These are phyloP conservation scores for Mucor saturninus DNA, from an alignment of 371 early-diverging fungal genomes.

Conservation along the genomic window DNA sequence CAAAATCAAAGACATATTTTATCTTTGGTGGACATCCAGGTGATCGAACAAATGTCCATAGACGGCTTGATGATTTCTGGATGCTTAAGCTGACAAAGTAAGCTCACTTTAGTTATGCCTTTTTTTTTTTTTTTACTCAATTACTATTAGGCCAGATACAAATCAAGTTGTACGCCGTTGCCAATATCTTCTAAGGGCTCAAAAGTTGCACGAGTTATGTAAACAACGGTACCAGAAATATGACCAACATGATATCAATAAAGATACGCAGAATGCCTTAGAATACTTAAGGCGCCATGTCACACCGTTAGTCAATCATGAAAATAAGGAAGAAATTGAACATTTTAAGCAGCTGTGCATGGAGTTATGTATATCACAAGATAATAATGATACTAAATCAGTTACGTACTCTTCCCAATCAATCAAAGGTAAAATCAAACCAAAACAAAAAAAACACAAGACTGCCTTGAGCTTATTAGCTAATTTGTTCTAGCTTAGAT, in stretches of 20 bases:
- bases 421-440: conserved; percentile 7
- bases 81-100: conserved; percentile 74
- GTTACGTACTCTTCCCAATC: not conserved
- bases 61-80: conserved; percentile 89
- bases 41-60: conserved; percentile 50
- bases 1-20: conserved; percentile 63
- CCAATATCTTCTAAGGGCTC: conserved; percentile 66
- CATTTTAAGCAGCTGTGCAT: conserved; percentile 70
- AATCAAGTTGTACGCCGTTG: conserved; percentile 68
- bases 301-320: conserved; percentile 68
- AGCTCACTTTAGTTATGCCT: not conserved
- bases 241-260: conserved; percentile 18
- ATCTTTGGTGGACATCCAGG: conserved; percentile 95
- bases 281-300: conserved; percentile 72
- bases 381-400: not conserved
- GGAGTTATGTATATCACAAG: conserved; percentile 51
- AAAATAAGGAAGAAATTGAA: conserved; percentile 59
- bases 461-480: too few species aligned
- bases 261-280: conserved; percentile 56
- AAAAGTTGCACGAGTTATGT: conserved; percentile 73
- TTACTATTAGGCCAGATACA: conserved; percentile 64
- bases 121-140: not conserved
- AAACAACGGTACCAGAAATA: conserved; percentile 3
- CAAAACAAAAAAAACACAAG: too few species aligned
- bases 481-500: conserved; percentile 11